phyloP scores from a whole-genome alignment of 352 stramenopile genomes.

The Phytophthora aleatoria region DNA sequence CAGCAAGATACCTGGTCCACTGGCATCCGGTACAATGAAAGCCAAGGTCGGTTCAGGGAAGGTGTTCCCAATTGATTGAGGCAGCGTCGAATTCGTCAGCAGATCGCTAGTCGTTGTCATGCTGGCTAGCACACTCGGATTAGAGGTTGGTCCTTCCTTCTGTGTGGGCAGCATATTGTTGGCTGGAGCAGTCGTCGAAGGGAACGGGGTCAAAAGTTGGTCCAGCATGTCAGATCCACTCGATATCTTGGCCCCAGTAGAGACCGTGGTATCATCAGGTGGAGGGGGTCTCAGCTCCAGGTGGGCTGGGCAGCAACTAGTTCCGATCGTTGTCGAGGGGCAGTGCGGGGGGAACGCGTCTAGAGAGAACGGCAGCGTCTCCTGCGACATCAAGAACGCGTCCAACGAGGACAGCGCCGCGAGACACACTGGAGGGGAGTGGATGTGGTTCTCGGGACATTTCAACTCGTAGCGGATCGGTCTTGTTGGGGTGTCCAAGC shows the following conservation, averaged over 20 bases:
- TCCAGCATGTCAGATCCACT: slow-evolving; percentile 28
- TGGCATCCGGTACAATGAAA: slow-evolving; percentile 10
- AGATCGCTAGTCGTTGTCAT: slow-evolving; percentile 4
- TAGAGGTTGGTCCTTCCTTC: no score
- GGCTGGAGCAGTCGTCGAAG: background rate
- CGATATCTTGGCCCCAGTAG: slow-evolving; percentile 7
- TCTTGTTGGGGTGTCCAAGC: slow-evolving; percentile 28
- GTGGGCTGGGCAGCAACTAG: slow-evolving; percentile 43
- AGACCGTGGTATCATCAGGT: slow-evolving; percentile 11
- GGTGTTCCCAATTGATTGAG: slow-evolving; percentile 4
- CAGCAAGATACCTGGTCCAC: background rate
- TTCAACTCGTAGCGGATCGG: slow-evolving; percentile 53
- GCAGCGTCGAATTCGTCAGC: slow-evolving; percentile 7
- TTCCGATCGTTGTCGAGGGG: slow-evolving; percentile 32
- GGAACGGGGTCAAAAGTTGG: slow-evolving; percentile 28
- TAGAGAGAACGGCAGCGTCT: slow-evolving; percentile 36
- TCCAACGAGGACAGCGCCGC: slow-evolving; percentile 51
- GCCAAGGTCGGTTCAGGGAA: slow-evolving; percentile 17
- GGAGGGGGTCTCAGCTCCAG: slow-evolving; percentile 38
- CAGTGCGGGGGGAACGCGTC: slow-evolving; percentile 37
- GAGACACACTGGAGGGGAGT: slow-evolving; percentile 62
- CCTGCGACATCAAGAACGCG: slow-evolving; percentile 42
- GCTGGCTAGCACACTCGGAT: slow-evolving; percentile 1
- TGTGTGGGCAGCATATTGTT: background rate
- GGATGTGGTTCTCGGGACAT: slow-evolving; percentile 63